Conservation (phyloP, 169 alveolate species). For the Eimeria praecox region DNA sequence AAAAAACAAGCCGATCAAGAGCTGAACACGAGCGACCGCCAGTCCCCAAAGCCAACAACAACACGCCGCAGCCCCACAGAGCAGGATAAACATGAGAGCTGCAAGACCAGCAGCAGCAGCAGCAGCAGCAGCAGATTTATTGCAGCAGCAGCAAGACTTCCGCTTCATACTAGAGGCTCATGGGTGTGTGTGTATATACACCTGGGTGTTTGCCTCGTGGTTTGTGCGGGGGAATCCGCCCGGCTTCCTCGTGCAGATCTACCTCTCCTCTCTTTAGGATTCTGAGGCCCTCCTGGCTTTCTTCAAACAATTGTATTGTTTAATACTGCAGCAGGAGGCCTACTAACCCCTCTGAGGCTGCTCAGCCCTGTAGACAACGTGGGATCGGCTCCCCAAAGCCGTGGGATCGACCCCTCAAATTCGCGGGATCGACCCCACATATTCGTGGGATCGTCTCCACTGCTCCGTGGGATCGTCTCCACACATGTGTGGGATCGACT, state of each 20-base stretch:
- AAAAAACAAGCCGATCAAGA: not conserved
- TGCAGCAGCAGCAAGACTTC: not conserved
- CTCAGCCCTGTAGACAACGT: not conserved
- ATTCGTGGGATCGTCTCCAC: not conserved
- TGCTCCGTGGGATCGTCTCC: not conserved
- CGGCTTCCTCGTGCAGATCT: constrained; percentile 4
- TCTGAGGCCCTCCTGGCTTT: not conserved
- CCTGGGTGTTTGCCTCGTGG: not conserved
- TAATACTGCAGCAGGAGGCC: not conserved
- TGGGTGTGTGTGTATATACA: not conserved
- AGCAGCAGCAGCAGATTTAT: not conserved
- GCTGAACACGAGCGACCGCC: not conserved
- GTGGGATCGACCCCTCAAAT: not conserved
- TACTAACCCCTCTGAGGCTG: not conserved
- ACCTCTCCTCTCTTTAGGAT: not conserved
- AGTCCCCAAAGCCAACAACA: not conserved
- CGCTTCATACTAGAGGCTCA: not conserved
- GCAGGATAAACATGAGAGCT: not conserved
- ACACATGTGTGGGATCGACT: not conserved
- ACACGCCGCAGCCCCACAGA: constrained; percentile 39
- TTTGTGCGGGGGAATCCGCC: not conserved
- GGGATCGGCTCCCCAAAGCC: not conserved
- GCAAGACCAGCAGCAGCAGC: constrained; percentile 8
- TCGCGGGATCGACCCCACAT: not conserved
- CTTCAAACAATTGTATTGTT: not conserved